A percentile compares a stretch with the other conserved stretches of the same genome.
phyloP scores from a whole-genome alignment of 164 flowering plant genomes.

The Saururus chinensis region DNA sequence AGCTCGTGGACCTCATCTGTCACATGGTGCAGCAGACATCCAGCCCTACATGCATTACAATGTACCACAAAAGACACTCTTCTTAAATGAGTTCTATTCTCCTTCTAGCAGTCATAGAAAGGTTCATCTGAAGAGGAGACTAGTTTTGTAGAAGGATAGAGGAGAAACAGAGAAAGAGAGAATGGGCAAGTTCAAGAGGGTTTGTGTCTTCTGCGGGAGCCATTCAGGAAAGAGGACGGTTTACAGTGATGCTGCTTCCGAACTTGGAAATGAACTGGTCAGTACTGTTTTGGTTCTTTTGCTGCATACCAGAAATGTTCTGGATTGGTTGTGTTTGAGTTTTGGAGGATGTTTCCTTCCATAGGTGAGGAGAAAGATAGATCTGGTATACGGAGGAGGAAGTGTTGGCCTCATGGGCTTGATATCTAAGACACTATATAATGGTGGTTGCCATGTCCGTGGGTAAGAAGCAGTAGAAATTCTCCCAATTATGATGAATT shows the following conservation, averaged over 20 bases:
- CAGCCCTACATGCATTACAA: not conserved
- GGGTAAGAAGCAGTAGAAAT: constrained; percentile 35
- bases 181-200: constrained; percentile 35
- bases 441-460: constrained; percentile 81
- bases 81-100: not conserved
- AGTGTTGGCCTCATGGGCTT: constrained; percentile 94
- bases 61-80: not conserved
- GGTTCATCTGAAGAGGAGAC: not conserved
- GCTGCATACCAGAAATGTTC: not conserved
- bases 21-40: constrained; percentile 2
- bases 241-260: constrained; percentile 63
- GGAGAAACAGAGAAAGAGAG: constrained; percentile 1
- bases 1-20: not conserved
- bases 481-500: no score
- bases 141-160: no score
- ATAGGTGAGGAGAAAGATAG: constrained; percentile 74
- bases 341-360: constrained; percentile 1
- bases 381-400: constrained; percentile 94
- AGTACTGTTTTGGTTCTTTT: constrained; percentile 3
- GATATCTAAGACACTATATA: constrained; percentile 51
- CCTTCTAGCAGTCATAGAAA: no score
- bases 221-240: constrained; percentile 46
- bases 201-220: constrained; percentile 79
- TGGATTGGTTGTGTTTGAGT: not conserved
- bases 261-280: constrained; percentile 65